Conservation (phyloP, 1,284 basidiomycete genomes). For the Cryptococcus neoformans region DNA sequence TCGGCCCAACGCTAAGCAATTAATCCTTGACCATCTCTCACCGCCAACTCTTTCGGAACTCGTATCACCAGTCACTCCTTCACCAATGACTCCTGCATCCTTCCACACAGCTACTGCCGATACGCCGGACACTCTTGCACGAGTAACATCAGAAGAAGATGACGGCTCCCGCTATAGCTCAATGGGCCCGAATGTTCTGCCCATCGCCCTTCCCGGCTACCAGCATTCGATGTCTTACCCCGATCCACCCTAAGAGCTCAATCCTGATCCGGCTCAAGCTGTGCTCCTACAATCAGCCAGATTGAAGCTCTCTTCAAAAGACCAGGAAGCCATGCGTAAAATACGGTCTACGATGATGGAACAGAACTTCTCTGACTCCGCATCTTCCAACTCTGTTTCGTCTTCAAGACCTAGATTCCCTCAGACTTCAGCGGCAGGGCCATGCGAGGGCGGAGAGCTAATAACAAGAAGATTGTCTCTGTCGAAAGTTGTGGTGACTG, state of each 20-base stretch:
- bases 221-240: background rate
- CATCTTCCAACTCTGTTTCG: conserved; percentile 14
- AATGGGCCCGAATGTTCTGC: background rate
- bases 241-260: background rate
- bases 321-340: conserved; percentile 40
- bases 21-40: background rate
- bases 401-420: conserved; percentile 18
- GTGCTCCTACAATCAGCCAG: conserved; percentile 29
- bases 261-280: conserved; percentile 7
- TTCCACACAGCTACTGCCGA: background rate
- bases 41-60: conserved; percentile 1
- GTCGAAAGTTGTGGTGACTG: conserved; percentile 10
- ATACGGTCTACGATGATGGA: conserved; percentile 34
- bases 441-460: background rate
- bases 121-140: background rate
- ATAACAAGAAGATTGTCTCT: conserved; percentile 22
- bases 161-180: background rate
- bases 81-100: background rate
- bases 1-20: conserved; percentile 1
- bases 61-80: background rate
- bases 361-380: conserved; percentile 10
- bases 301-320: conserved; percentile 26
- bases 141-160: background rate
- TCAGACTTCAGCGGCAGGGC: background rate
- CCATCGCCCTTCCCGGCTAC: background rate